Percentiles rank a stretch among this genome's conserved stretches.
These are phyloP conservation scores for Meira nashicola DNA, from an alignment of 1,284 basidiomycete genomes.

Conservation along the genomic window DNA sequence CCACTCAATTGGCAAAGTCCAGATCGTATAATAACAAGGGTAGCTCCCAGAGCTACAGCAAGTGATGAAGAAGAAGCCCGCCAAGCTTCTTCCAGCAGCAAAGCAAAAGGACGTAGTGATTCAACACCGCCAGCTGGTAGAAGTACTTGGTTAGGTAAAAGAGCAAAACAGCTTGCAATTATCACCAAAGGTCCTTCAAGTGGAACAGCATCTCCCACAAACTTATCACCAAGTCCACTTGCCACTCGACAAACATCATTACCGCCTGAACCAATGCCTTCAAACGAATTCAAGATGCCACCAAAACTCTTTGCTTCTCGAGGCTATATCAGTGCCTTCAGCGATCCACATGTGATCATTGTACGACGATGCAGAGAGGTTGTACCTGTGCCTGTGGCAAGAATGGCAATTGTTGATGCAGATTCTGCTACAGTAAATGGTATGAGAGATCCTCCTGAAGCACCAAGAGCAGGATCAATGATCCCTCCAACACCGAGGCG, in stretches of 20 bases:
- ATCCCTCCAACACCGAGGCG: neutral
- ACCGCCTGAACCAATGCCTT: neutral
- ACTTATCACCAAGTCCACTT: neutral
- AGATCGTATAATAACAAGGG: too few relatives aligned
- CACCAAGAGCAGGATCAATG: neutral
- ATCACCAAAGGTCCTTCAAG: neutral
- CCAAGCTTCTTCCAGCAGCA: too few relatives aligned
- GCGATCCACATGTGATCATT: conserved; percentile 32
- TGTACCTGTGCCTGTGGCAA: conserved; percentile 48
- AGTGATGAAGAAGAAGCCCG: too few relatives aligned
- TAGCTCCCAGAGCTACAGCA: too few relatives aligned
- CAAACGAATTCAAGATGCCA: conserved; percentile 13
- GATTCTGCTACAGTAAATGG: conserved; percentile 9
- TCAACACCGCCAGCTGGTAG: too few relatives aligned
- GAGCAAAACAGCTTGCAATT: conserved; percentile 33
- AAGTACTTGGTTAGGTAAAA: conserved; percentile 39
- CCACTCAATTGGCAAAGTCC: neutral
- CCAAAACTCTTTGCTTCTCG: conserved; percentile 15
- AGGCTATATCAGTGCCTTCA: conserved; percentile 15
- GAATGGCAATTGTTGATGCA: conserved; percentile 32
- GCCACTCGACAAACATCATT: neutral
- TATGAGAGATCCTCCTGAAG: conserved; percentile 3
- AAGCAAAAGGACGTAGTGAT: too few relatives aligned
- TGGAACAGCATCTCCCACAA: neutral
- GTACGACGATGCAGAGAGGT: conserved; percentile 43